Evolutionary conservation across 208 protist genomes (phyloP).

Genomic region (Crithidia sp.): DNA sequence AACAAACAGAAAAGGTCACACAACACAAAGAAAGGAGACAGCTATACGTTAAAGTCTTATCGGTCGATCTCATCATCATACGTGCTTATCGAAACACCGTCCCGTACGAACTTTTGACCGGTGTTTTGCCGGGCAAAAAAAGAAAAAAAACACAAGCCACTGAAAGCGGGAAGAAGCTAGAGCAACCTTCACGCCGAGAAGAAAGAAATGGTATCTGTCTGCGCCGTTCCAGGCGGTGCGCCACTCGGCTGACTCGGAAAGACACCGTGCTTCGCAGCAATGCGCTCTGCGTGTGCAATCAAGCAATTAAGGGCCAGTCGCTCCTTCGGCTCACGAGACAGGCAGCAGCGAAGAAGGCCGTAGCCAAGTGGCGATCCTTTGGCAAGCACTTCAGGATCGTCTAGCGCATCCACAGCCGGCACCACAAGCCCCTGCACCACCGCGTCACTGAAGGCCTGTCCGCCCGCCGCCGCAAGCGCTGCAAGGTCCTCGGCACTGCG

Average conservation of each 20-base stretch:
- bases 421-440: slow-evolving; percentile 8
- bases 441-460: slow-evolving; percentile 9
- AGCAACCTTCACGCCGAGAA: not conserved
- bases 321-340: not conserved
- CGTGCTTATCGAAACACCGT: too few species aligned
- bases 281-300: not conserved
- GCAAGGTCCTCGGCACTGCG: slow-evolving; percentile 22
- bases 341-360: not conserved
- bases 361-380: not conserved
- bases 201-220: not conserved
- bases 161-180: too few species aligned
- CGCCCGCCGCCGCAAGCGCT: slow-evolving; percentile 20
- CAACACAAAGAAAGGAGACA: too few species aligned
- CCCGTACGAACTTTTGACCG: too few species aligned
- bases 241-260: not conserved
- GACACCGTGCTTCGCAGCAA: not conserved
- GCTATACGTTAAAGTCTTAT: too few species aligned
- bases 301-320: not conserved
- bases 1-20: too few species aligned
- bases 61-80: too few species aligned
- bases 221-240: not conserved
- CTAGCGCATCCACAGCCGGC: not conserved
- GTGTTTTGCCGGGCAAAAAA: too few species aligned
- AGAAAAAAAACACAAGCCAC: too few species aligned
- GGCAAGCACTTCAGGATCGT: not conserved